Evolutionary conservation across 345 rosid species (phyloP).

Genomic region (Diplotaxis tenuifolia): DNA sequence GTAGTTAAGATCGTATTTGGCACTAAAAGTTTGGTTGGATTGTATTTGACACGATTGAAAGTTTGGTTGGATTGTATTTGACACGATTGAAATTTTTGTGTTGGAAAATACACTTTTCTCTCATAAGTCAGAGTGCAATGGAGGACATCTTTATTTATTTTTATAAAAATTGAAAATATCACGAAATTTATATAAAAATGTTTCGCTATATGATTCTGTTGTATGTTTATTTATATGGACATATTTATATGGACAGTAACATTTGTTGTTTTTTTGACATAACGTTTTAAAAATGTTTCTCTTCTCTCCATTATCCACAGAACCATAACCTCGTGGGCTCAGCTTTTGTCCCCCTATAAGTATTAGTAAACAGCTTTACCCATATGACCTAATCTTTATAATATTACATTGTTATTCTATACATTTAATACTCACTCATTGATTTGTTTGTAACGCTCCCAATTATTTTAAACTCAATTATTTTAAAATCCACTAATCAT

Average conservation of each 20-base stretch:
- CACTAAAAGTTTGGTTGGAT: no score
- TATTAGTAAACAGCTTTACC: conserved; percentile 31
- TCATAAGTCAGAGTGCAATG: no score
- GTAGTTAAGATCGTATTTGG: no score
- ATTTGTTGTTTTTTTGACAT: background rate
- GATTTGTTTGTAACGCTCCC: conserved; percentile 27
- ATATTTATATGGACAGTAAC: background rate
- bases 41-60: no score
- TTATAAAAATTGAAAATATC: no score
- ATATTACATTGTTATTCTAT: background rate
- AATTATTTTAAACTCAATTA: conserved; percentile 28
- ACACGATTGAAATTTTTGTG: no score
- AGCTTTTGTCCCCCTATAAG: conserved; percentile 18
- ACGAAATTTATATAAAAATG: no score
- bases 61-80: no score
- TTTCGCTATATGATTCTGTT: no score
- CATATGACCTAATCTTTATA: conserved; percentile 17
- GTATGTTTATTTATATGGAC: background rate
- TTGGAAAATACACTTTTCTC: no score
- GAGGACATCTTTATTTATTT: no score
- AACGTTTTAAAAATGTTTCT: background rate
- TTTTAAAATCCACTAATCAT: conserved; percentile 14
- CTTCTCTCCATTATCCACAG: conserved; percentile 18
- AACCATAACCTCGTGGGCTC: conserved; percentile 32
- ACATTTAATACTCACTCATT: conserved; percentile 14